Base-by-base conservation (phyloP, 306 rosid genomes). In the Lathyrus sativus region DNA sequence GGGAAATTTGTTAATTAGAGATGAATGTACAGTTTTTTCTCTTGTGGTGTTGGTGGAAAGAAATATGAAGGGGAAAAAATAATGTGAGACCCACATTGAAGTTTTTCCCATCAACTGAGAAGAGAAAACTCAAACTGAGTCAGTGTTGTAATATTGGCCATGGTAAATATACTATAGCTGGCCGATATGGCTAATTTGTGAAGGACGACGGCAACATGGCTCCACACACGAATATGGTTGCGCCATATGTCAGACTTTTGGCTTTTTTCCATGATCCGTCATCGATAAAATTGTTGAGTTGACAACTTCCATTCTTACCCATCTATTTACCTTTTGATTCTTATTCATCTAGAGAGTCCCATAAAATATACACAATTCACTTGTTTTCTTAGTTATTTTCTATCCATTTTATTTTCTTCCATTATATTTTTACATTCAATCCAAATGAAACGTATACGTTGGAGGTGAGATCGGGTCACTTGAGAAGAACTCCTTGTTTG, bases 401-500 rank as follows among this genome's bases (percentile, higher is more conserved):
- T 55, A 55, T 56, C 62, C 18, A 57, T 31, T 31, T 7, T 29
- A 7, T n/a, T 58, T 19, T 31, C 18, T 29, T 29, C 63, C 63
- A 31, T 57, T 31, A 26, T 56, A 5, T 57, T 57, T 8, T 5
- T 8, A 11, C 37, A 4, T 31, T 31, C 37, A 31, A 58, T 31
- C 43, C 63, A n/a, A 57, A 33, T 31, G 14, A 12, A 7, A 57
- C 63, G 33, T 66, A 43, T 62, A 13, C 44, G 55, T 18, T 49
- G 29, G 57, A 18, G 29, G 29, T 3, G 12, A 19, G 12, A 4
- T 13, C 29, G 9, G 8, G 10, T 50, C 29, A 3, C 4, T 3
- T 18, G 26, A 19, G 57, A 50, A 50, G 57, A 50, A 50, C 57
- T 19, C 28, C 56, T 50, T 49, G 55, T 70, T n/a, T 46, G 19